Evolutionary conservation across 2,329 filamentous ascomycete genomes (phyloP), one percentile per base, ranked within the genome.

Genomic region (Chrysoporthe austroafricana): DNA sequence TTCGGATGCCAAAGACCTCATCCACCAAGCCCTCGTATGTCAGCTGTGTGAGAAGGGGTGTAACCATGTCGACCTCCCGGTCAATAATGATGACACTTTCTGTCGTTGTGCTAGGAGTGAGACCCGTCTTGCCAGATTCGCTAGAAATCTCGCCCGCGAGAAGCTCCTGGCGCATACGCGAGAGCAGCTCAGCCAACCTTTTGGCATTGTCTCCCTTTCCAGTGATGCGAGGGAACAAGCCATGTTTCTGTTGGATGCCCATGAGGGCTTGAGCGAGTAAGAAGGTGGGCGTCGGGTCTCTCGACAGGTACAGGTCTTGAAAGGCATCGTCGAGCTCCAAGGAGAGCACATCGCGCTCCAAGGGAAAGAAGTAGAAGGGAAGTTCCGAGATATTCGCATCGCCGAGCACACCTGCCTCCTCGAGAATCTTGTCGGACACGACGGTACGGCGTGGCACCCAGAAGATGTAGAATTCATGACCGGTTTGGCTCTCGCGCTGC

Each of bases 1-100:
- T 91, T 71, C 92, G 88, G 70, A 99, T 97, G 43, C 91, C 90
- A 76, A 97, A 96, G 18, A 96, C 86, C 77, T 99, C 96, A 75
- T 99, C 96, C 64, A 99, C 91, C 36, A 99, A 84, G 3, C 96
- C 96, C 80, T 99, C 95, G 75, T 99, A 99, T 1, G 96, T 99
- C 70, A 99, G 83, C 77, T 99, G 96, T 0, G 95, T 98, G 64
- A 99, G 89, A 18, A 99, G 85, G 0, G 92, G 91, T 0, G 96
- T 97, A 18, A 95, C 93, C 74, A 96, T 94, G 77, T 99, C 96
- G 66, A 97, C 91, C 76, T 97, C 94, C 62, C 96, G 91, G 78
- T 99, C 96, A 66, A 99, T 94, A 69, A 99, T 91, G 74, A 99
- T 94, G 69, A 97, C 83, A 75, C 91, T 97, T 77, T 99, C 96